Evolutionary conservation across 257 asterid species (phyloP).

Genomic region (Ocimum tenuiflorum): DNA sequence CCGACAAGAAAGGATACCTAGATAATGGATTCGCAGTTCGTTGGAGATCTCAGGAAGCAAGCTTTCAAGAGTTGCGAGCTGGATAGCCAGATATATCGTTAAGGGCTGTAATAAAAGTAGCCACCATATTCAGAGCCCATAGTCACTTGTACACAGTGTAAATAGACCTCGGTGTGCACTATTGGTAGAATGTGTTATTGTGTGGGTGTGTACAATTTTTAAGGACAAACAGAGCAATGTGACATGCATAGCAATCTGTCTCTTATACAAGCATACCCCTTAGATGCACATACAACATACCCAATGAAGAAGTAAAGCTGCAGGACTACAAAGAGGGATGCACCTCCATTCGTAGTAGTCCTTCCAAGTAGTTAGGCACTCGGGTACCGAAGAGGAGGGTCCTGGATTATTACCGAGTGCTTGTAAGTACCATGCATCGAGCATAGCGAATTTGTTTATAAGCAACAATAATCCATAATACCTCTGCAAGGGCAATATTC

Average conservation of each 20-base stretch:
- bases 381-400: conserved; percentile 40
- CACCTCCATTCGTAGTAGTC: conserved; percentile 91
- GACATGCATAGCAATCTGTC: neutral
- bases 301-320: conserved; percentile 92
- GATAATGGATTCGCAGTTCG: conserved; percentile 65
- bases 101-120: conserved; percentile 52
- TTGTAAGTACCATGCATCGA: conserved; percentile 3
- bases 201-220: neutral
- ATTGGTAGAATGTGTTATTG: neutral
- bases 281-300: conserved; percentile 34
- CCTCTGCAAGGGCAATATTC: conserved; percentile 77
- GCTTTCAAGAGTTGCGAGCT: conserved; percentile 46
- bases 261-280: neutral
- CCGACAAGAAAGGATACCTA: conserved; percentile 44
- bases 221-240: neutral
- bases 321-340: conserved; percentile 74
- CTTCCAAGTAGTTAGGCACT: conserved; percentile 54
- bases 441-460: neutral
- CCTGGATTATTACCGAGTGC: conserved; percentile 31
- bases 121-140: conserved; percentile 7
- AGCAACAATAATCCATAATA: conserved; percentile 16
- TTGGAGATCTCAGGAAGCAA: conserved; percentile 40
- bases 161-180: neutral
- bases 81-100: conserved; percentile 61
- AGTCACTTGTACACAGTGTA: conserved; percentile 3